Evolutionary conservation across 352 stramenopile species (phyloP).

Genomic region (Globisporangium apiculatum): DNA sequence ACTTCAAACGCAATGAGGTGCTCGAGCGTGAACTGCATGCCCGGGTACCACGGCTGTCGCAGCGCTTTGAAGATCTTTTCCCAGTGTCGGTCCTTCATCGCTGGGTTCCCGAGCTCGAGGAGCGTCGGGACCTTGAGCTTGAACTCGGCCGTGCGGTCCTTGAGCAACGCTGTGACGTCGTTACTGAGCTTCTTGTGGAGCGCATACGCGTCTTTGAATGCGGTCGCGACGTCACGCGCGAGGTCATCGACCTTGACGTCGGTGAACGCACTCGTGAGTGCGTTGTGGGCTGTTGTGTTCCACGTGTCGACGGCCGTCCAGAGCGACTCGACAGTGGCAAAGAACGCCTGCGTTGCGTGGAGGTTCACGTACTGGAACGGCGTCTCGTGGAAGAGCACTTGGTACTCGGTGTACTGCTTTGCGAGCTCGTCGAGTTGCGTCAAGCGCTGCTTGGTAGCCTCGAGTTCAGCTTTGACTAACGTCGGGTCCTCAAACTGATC

Average conservation of each 20-base stretch:
- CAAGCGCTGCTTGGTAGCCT: constrained; percentile 76
- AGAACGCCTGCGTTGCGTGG: constrained; percentile 83
- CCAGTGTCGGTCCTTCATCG: constrained; percentile 94
- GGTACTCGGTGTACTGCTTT: constrained; percentile 90
- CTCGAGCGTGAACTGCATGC: constrained; percentile 85
- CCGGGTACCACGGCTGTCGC: constrained; percentile 83
- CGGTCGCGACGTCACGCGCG: constrained; percentile 76
- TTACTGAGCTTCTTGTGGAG: constrained; percentile 91
- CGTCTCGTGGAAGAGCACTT: constrained; percentile 87
- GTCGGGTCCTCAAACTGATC: constrained; percentile 82
- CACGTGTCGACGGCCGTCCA: constrained; percentile 85
- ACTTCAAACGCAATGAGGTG: constrained; percentile 86
- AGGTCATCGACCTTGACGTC: constrained; percentile 87
- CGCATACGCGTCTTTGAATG: constrained; percentile 87
- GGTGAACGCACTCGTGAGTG: constrained; percentile 81
- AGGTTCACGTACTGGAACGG: constrained; percentile 89
- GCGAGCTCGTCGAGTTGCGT: constrained; percentile 82
- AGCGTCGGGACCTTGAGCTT: constrained; percentile 90
- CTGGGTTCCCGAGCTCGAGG: constrained; percentile 86
- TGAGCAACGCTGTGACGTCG: constrained; percentile 83
- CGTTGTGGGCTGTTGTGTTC: constrained; percentile 71
- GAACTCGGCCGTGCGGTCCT: constrained; percentile 85
- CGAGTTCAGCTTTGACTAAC: constrained; percentile 73
- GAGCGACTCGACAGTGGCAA: constrained; percentile 71
- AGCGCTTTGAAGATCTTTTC: constrained; percentile 91